Percentiles rank a stretch among this genome's conserved stretches.
phyloP scores from a whole-genome alignment of 2,329 filamentous ascomycete genomes.

The Nigrospora oryzae region DNA sequence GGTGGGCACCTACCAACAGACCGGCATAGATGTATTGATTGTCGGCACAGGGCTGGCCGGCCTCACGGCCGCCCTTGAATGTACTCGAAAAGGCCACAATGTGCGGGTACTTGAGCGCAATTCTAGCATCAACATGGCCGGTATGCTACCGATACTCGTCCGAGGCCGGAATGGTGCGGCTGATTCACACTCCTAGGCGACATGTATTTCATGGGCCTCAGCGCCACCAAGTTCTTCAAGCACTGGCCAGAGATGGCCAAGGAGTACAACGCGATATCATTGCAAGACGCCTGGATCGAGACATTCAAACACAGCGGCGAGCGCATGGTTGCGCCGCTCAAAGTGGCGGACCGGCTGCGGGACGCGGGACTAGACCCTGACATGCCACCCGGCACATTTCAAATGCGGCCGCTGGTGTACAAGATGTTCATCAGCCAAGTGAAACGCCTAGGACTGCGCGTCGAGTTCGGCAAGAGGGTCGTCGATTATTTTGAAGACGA shows the following conservation, averaged over 20 bases:
- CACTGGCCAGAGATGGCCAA: conserved; percentile 44
- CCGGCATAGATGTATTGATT: conserved; percentile 40
- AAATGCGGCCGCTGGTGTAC: conserved; percentile 47
- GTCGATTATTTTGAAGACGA: conserved; percentile 41
- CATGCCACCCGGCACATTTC: conserved; percentile 44
- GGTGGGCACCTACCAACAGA: conserved; percentile 39
- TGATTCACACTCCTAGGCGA: conserved; percentile 29
- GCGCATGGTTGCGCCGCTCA: conserved; percentile 35
- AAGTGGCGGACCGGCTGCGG: conserved; percentile 39
- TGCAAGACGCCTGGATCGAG: conserved; percentile 46
- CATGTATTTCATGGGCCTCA: conserved; percentile 53
- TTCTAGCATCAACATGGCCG: conserved; percentile 39
- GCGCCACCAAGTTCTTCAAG: conserved; percentile 44
- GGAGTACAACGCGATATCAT: conserved; percentile 41
- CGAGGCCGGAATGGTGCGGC: neutral
- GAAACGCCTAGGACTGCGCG: conserved; percentile 34
- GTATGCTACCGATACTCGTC: conserved; percentile 21
- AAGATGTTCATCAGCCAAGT: conserved; percentile 44
- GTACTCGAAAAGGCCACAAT: conserved; percentile 48
- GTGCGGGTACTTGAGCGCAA: conserved; percentile 39
- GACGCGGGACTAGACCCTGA: conserved; percentile 25
- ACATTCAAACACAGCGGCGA: conserved; percentile 45
- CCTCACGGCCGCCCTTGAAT: conserved; percentile 52
- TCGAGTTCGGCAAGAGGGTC: conserved; percentile 37
- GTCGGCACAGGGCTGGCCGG: conserved; percentile 52